Evolutionary conservation across 1,284 basidiomycete genomes (phyloP).

Genomic region (Vanrija sp.): DNA sequence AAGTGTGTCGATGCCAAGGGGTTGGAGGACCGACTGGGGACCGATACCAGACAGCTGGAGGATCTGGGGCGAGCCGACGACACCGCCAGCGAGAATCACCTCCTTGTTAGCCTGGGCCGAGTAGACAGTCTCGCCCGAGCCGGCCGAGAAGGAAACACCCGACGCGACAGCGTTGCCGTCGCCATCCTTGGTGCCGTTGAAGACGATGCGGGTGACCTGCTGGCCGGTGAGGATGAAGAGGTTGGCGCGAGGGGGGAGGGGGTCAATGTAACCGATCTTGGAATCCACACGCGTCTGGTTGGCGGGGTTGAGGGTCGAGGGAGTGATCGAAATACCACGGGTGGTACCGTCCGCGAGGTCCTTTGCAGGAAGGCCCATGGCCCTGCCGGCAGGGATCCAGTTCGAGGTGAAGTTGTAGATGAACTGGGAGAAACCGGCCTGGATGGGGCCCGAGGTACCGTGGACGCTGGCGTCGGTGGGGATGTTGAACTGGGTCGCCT

Average conservation of each 20-base stretch:
- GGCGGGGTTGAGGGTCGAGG: constrained; percentile 61
- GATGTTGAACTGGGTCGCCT: constrained; percentile 49
- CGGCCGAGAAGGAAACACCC: constrained; percentile 57
- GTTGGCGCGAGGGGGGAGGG: constrained; percentile 58
- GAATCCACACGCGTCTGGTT: constrained; percentile 66
- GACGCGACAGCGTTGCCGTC: constrained; percentile 55
- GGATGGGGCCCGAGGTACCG: constrained; percentile 57
- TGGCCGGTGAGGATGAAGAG: constrained; percentile 58
- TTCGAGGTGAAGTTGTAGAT: constrained; percentile 55
- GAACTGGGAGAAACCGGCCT: constrained; percentile 49
- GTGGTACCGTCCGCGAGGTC: constrained; percentile 33
- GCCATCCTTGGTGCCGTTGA: constrained; percentile 54
- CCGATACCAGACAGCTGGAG: constrained; percentile 70
- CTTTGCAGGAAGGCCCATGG: constrained; percentile 54
- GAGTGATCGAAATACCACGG: constrained; percentile 53
- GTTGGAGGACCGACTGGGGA: constrained; percentile 56
- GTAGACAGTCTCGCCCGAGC: constrained; percentile 42
- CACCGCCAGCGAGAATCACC: constrained; percentile 57
- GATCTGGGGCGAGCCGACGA: constrained; percentile 63
- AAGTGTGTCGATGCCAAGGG: constrained; percentile 53
- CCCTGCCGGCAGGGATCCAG: constrained; percentile 55
- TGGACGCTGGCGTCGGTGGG: constrained; percentile 49
- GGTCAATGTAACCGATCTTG: constrained; percentile 63
- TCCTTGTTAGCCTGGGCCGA: constrained; percentile 55
- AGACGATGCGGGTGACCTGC: constrained; percentile 63